Percentiles rank a stretch among this genome's conserved stretches.
phyloP scores from a whole-genome alignment of 306 rosid species.

The Oemleria cerasiformis region DNA sequence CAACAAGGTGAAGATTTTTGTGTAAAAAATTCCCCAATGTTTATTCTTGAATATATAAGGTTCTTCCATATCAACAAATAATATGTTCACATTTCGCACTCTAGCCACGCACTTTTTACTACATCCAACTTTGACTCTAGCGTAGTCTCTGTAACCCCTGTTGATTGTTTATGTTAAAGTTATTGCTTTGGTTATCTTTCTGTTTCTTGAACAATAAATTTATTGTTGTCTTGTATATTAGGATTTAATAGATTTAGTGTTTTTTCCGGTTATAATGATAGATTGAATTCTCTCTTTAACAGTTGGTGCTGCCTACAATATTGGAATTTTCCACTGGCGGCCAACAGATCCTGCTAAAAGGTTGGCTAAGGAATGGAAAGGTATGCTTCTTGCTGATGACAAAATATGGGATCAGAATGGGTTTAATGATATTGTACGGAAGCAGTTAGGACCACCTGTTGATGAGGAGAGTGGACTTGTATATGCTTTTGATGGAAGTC shows the following conservation, averaged over 20 bases:
- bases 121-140: not conserved
- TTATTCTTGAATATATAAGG: not conserved
- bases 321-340: constrained; percentile 96
- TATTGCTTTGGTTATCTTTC: not conserved
- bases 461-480: constrained; percentile 72
- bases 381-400: constrained; percentile 71
- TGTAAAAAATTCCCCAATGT: not conserved
- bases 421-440: constrained; percentile 67
- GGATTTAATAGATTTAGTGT: not conserved
- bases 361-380: constrained; percentile 88
- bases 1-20: constrained; percentile 59
- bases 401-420: constrained; percentile 96
- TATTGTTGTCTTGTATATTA: not conserved
- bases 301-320: constrained; percentile 85
- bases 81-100: not conserved
- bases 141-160: not conserved
- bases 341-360: constrained; percentile 79
- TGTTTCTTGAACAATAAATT: not conserved
- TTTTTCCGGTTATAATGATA: not conserved
- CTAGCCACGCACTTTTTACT: not conserved
- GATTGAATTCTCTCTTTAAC: constrained; percentile 4
- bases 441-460: constrained; percentile 72
- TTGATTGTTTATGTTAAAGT: not conserved
- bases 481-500: constrained; percentile 87
- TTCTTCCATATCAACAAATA: not conserved